Percentiles rank a stretch among this genome's conserved stretches.
These are phyloP conservation scores for Phascolomyces articulosus DNA, from an alignment of 371 early-diverging fungal species.

Conservation along the genomic window DNA sequence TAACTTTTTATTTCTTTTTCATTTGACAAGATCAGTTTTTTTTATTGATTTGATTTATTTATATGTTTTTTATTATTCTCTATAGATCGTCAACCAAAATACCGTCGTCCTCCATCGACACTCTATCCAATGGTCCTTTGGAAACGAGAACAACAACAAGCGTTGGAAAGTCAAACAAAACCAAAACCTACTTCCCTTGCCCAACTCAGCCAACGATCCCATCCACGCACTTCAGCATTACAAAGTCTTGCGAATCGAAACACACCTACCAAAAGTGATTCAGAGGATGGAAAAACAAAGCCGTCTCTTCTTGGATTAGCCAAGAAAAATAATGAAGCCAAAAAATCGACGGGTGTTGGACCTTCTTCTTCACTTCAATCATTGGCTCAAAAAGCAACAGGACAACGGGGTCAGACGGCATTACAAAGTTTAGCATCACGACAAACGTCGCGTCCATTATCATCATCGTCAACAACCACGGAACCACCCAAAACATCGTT, in stretches of 20 bases:
- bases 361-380: conserved; percentile 25
- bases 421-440: conserved; percentile 24
- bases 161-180: not conserved
- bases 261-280: not conserved
- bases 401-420: conserved; percentile 11
- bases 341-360: not conserved
- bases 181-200: not conserved
- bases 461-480: conserved; percentile 7
- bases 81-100: conserved; percentile 23
- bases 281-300: not conserved
- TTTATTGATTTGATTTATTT: too few relatives aligned
- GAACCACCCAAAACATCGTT: conserved; percentile 22
- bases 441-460: too few relatives aligned
- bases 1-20: not conserved
- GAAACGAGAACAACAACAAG: not conserved
- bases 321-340: not conserved
- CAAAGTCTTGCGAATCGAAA: conserved; percentile 15
- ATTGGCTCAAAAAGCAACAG: conserved; percentile 28
- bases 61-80: not conserved
- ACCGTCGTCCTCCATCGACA: conserved; percentile 26
- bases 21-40: not conserved
- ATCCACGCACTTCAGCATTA: not conserved
- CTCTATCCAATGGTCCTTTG: conserved; percentile 13
- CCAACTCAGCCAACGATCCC: not conserved
- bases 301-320: not conserved